Evolutionary conservation across 2,329 filamentous ascomycete genomes (phyloP), one percentile per base, ranked within the genome.

Genomic region (Biscogniauxia mediterranea): DNA sequence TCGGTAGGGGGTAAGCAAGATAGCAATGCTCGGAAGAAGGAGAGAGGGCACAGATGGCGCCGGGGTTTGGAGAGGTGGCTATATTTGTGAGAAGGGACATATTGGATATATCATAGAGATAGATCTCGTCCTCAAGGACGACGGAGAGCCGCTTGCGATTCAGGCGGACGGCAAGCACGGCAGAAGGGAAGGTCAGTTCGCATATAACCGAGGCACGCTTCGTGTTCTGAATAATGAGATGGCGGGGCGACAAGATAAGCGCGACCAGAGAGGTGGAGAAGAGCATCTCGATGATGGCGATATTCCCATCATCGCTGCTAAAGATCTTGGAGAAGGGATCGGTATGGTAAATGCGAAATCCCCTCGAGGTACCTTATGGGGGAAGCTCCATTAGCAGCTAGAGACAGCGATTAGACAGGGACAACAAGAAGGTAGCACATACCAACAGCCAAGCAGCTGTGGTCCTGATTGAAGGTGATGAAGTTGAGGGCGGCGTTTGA

Each of bases 401-500:
- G 38, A 5, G 38, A n/a, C 38, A n/a, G 17, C 38, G 38, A 51
- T 57, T 23, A 53, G 25, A 9, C 11, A 54, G 21, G 58, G 57
- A 50, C 5, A 53, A 55, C 58, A 32, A 46, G 56, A 32, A 57
- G 57, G 28, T 21, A 60, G 78, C 6, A 46, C 89, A 73, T 82
- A 93, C 92, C 94, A 70, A 99, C 93, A 80, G 94, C 94, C 67
- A 99, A 84, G 77, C 94, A 94, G 84, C 91, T 96, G 81, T 97
- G 93, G 82, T 99, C 95, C 82, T 99, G 95, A 79, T 99, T 99
- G 79, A 98, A 99, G 51, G 94, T 97, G 71, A 99, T 92, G 79
- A 96, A 99, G 79, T 99, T 99, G 81, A 98, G 92, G 55, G 87
- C 80, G 75, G 89, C 88, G 66, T 74, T 83, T 66, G 88, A 79